Evolutionary conservation across 371 early-diverging fungal species (phyloP), one percentile per base, ranked within the genome.

Genomic region (Blakeslea trispora): DNA sequence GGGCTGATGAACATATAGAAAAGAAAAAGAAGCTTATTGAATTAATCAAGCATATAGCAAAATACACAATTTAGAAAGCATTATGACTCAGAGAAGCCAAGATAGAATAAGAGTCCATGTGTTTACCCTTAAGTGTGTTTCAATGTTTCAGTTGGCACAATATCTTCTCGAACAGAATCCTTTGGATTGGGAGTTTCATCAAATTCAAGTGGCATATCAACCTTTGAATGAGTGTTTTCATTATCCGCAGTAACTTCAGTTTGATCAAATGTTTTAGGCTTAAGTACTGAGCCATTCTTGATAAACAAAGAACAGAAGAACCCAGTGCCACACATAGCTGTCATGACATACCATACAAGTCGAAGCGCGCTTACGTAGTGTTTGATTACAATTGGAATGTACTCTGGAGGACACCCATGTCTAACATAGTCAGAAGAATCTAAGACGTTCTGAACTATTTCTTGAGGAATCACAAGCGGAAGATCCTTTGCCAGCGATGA

Each of bases 301-400:
- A 58, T 31, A 39, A 45, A 18, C 10, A 58, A 45, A 22, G 51
- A 58, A 7, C 22, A 24, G 34, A 40, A 18, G 10, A 50, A 58
- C 0, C 59, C 64, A 14, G 55, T 13, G 15, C 58, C 62, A 8
- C 45, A 24, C 45, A 53, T 53, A 8, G 41, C 60, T 17, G 46
- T 39, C 34, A 64, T 51, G 23, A 71, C 51, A 45, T 59, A 46
- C 63, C 65, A 67, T 19, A 64, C 42, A 15, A 56, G 19, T 21
- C 35, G 37, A 14, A 70, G 21, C 0, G 52, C 66, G 3, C 53
- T 19, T 1, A 57, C 51, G 28, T 66, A 70, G 35, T 44, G n/a
- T 0, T 45, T 11, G 6, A 70, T 18, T 1, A 50, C 60, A 6
- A 9, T 17, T 14, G 54, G 57, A 11, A 55, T 21, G 31, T 63